These are phyloP conservation scores for Trifolium pratense DNA, from an alignment of 306 rosid species.

Conservation along the genomic window DNA sequence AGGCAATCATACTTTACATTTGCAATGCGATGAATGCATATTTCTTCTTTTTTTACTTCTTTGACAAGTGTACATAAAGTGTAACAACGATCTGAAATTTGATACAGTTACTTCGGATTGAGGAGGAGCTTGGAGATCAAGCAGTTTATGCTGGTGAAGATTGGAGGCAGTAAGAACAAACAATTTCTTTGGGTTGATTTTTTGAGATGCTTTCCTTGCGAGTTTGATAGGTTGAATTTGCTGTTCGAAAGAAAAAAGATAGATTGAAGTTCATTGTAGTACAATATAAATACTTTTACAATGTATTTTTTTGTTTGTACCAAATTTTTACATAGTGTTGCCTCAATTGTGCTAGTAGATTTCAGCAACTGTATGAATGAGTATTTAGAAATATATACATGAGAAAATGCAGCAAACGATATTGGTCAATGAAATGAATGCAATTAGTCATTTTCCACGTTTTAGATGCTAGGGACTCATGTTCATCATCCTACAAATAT, in stretches of 20 bases:
- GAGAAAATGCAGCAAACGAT: constrained; percentile 8
- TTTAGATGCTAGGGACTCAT: too few species aligned
- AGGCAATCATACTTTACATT: background rate
- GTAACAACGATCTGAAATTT: constrained; percentile 40
- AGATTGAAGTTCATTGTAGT: constrained; percentile 41
- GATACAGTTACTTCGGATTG: constrained; percentile 89
- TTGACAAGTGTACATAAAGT: too few species aligned
- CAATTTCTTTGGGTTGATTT: constrained; percentile 26
- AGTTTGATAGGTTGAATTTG: constrained; percentile 26
- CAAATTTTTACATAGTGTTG: constrained; percentile 22
- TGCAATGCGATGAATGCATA: background rate
- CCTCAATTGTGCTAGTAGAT: constrained; percentile 16
- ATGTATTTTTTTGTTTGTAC: constrained; percentile 19
- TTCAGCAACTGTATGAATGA: constrained; percentile 25
- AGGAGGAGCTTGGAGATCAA: constrained; percentile 91
- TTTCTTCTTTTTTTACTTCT: background rate
- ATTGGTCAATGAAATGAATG: too few species aligned
- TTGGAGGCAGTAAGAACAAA: constrained; percentile 60
- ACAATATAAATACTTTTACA: constrained; percentile 34
- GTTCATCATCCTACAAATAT: too few species aligned
- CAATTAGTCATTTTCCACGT: background rate
- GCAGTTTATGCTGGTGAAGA: constrained; percentile 87
- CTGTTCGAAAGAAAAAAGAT: background rate
- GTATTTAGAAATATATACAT: constrained; percentile 20
- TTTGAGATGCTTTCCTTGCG: constrained; percentile 30